These are phyloP conservation scores for Colletotrichum zoysiae DNA, from an alignment of 2,329 filamentous ascomycete genomes.

Conservation along the genomic window DNA sequence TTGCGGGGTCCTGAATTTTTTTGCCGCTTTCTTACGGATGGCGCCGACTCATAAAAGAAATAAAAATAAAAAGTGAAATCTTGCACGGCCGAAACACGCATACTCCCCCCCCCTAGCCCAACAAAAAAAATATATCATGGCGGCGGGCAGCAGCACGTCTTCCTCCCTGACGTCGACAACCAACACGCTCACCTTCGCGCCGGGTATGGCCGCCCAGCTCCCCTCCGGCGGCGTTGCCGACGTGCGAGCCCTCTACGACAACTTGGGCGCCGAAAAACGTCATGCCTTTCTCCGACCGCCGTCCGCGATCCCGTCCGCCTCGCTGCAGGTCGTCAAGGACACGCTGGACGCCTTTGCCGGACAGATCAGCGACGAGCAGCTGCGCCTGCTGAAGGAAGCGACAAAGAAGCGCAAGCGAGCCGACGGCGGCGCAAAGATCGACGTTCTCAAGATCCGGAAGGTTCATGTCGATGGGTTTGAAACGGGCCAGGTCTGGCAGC, in stretches of 20 bases:
- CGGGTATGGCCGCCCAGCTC: conserved; percentile 54
- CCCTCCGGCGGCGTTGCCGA: conserved; percentile 51
- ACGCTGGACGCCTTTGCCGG: conserved; percentile 83
- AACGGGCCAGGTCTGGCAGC: conserved; percentile 92
- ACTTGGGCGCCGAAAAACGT: conserved; percentile 70
- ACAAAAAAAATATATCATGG: conserved; percentile 36
- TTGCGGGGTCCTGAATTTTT: conserved; percentile 42
- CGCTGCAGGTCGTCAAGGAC: conserved; percentile 81
- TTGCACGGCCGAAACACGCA: conserved; percentile 36
- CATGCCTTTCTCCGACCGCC: conserved; percentile 84
- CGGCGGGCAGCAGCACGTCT: conserved; percentile 60
- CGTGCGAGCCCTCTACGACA: conserved; percentile 66
- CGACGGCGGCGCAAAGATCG: conserved; percentile 58
- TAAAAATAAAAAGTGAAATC: conserved; percentile 31
- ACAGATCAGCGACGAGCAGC: conserved; percentile 79
- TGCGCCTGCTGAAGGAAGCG: conserved; percentile 73
- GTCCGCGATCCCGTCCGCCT: conserved; percentile 73
- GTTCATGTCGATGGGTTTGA: conserved; percentile 90
- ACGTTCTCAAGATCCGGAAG: conserved; percentile 81
- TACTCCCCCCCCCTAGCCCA: neutral
- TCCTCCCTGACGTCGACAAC: conserved; percentile 70
- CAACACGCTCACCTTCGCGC: conserved; percentile 69
- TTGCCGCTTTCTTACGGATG: conserved; percentile 28
- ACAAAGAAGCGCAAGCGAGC: conserved; percentile 82
- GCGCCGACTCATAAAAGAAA: conserved; percentile 14